phyloP scores from a whole-genome alignment of 208 protist genomes.

The Leishmania lainsoni region DNA sequence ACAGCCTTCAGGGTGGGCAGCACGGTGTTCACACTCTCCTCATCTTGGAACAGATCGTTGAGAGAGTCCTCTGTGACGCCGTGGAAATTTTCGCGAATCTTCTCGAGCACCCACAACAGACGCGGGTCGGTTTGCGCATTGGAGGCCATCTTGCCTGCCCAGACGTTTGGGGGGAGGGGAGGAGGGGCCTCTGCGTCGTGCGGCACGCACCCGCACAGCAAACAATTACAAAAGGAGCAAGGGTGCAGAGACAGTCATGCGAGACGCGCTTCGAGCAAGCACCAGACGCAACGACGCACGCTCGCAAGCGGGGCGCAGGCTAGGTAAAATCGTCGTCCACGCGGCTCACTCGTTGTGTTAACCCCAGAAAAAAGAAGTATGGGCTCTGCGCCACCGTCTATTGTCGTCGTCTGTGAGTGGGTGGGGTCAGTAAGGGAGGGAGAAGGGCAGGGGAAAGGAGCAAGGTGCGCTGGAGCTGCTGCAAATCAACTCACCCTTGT shows the following conservation, averaged over 20 bases:
- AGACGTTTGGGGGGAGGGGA: background rate
- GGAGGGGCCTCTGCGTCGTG: background rate
- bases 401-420: constrained; percentile 1
- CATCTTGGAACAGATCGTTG: constrained; percentile 54
- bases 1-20: constrained; percentile 57
- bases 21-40: constrained; percentile 36
- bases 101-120: constrained; percentile 68
- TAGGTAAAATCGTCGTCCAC: background rate
- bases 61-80: constrained; percentile 63
- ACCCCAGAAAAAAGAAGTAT: background rate
- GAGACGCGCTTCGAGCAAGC: background rate
- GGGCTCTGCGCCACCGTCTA: background rate
- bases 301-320: background rate
- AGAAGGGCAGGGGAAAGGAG: background rate
- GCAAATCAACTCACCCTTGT: background rate
- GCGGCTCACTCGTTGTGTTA: background rate
- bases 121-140: constrained; percentile 48
- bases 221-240: background rate
- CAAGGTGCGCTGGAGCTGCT: background rate
- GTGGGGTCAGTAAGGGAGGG: background rate
- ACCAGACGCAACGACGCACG: background rate
- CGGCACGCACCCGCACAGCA: background rate
- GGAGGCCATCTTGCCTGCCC: background rate
- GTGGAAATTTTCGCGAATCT: constrained; percentile 60
- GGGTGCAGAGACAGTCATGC: background rate